phyloP scores from a whole-genome alignment of 768 basidiomycete species.

The Chalciporus pseudorubinellus region DNA sequence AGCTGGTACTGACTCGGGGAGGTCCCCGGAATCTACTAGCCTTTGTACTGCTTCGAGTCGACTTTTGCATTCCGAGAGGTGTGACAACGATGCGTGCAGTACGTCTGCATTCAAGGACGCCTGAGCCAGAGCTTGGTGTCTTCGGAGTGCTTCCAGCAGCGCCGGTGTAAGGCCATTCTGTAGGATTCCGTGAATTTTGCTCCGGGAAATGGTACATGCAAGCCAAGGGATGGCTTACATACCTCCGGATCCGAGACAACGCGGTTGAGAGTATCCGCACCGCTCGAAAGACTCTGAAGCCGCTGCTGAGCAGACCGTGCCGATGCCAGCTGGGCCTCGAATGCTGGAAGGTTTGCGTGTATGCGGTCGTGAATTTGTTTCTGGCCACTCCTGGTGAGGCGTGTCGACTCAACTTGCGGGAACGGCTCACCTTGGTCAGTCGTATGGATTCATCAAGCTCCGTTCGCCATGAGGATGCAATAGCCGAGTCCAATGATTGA shows the following conservation, averaged over 20 bases:
- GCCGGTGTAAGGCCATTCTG: slow-evolving; percentile 70
- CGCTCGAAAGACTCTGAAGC: slow-evolving; percentile 45
- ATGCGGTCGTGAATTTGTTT: slow-evolving; percentile 72
- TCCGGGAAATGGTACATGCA: background rate
- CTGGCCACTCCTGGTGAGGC: slow-evolving; percentile 36
- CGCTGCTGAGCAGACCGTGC: slow-evolving; percentile 66
- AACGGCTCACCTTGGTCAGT: slow-evolving; percentile 58
- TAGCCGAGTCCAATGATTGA: slow-evolving; percentile 54
- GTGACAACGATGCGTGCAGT: slow-evolving; percentile 48
- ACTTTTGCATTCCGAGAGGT: slow-evolving; percentile 51
- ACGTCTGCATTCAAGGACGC: slow-evolving; percentile 55
- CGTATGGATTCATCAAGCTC: slow-evolving; percentile 73
- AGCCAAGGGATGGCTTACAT: slow-evolving; percentile 32
- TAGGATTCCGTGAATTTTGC: background rate
- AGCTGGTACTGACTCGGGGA: slow-evolving; percentile 60
- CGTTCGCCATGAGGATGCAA: slow-evolving; percentile 66
- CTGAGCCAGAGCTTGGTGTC: slow-evolving; percentile 64
- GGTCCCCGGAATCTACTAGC: slow-evolving; percentile 53
- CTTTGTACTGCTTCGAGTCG: slow-evolving; percentile 44
- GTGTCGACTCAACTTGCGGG: background rate
- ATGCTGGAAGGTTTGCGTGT: slow-evolving; percentile 57
- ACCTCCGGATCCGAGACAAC: slow-evolving; percentile 63
- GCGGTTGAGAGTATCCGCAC: slow-evolving; percentile 51
- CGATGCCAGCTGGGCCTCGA: slow-evolving; percentile 60
- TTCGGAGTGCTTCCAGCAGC: slow-evolving; percentile 51